Base-by-base conservation (phyloP, 371 early-diverging fungal genomes). In the Mucor sp. region DNA sequence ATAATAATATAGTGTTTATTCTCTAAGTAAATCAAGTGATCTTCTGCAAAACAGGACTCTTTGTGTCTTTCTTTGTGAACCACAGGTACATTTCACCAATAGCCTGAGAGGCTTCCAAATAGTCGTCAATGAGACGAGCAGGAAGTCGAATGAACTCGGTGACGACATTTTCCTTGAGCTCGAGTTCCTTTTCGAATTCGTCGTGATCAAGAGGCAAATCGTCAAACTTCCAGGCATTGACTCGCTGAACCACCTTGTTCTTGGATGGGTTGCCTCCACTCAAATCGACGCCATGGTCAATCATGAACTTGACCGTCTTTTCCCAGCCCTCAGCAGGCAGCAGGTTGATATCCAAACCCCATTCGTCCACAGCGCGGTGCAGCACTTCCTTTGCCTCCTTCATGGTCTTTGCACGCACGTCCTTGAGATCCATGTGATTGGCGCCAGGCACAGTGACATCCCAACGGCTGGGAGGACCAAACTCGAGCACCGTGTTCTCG, bases 11-110 rank as follows among this genome's bases (percentile, higher is more conserved):
- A n/a, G n/a, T n/a, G n/a, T 61, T 47, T 19, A 30, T 33, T 8
- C 21, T 57, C n/a, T 32, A 15, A 17, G 8, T 32, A 30, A 17
- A 35, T 37, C 50, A 66, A 12, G 30, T 60, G 25, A 66, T 32
- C 23, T 39, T 60, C 37, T 62, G 19, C 47, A 58, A 47, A 15
- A 62, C 62, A 62, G 62, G 62, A 17, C 62, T 67, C 6, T 53
- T 11, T 9, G 62, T 33, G 19, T 65, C 63, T 25, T 73, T 72
- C 47, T 79, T 79, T 41, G 70, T 78, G 27, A 82, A 75, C 82
- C 82, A 82, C 25, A 82, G 67, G 58, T 82, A 82, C 78, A 82
- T 76, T 66, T 82, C 82, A 37, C 82, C 82, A 68, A 82, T 82
- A 6, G 48, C 43, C 21, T 75, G 56, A 25, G 76, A 63, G 19